Percentiles rank a stretch among this genome's conserved stretches.
Conservation (phyloP, 208 protist genomes). For the Porcisia deanei region DNA sequence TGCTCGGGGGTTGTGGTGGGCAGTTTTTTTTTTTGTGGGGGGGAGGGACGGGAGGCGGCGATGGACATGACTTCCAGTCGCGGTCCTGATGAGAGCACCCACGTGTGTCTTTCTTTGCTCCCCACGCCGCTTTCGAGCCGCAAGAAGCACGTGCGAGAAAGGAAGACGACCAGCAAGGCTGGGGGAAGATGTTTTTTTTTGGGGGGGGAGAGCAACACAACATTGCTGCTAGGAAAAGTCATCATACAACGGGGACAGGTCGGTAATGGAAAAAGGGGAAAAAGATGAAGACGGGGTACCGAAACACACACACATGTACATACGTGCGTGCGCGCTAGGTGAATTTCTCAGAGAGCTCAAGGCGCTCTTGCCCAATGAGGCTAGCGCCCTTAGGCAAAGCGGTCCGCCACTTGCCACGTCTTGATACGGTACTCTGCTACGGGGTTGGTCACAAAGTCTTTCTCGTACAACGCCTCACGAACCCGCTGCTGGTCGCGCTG, state of each 20-base stretch:
- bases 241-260: no score
- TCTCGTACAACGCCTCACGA: constrained; percentile 84
- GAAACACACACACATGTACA: neutral
- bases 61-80: neutral
- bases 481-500: constrained; percentile 86
- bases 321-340: no score
- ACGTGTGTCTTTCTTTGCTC: neutral
- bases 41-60: neutral
- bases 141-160: neutral
- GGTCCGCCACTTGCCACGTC: constrained; percentile 87
- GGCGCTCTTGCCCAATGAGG: neutral
- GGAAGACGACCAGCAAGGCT: neutral
- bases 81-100: neutral
- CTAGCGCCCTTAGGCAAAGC: constrained; percentile 55
- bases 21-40: neutral
- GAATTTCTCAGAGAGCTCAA: neutral
- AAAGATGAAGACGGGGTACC: no score
- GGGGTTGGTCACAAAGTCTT: constrained; percentile 86
- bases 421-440: constrained; percentile 88
- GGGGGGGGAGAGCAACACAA: neutral
- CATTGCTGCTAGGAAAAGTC: neutral
- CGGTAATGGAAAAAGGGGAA: no score
- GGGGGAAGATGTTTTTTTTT: neutral
- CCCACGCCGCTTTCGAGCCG: neutral
- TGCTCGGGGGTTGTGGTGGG: no score